Evolutionary conservation across 768 basidiomycete genomes (phyloP), one percentile per base, ranked within the genome.

Genomic region (Amanita phalloides): DNA sequence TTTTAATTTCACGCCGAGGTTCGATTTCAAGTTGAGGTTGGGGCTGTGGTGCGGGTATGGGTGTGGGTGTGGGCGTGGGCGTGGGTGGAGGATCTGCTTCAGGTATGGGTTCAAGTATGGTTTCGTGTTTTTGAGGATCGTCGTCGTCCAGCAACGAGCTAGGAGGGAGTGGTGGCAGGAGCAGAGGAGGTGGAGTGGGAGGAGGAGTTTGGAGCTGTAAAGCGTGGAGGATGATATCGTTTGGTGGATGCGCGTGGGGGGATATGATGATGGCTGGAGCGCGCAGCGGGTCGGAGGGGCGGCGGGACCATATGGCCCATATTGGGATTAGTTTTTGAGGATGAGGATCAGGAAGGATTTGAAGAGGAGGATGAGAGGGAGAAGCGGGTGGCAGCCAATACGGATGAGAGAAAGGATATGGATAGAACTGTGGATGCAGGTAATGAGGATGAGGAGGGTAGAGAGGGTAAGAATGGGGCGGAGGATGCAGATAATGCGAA

Each of bases 231-330:
- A 86, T 60, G 20, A 88, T 67, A 49, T 79, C 67, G 1, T 68
- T 69, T 26, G 86, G 85, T 3, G 86, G 86, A 35, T 72, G 69
- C 2, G 84, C 82, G 20, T 60, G 65, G 0, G 80, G 73, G 1
- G 85, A 86, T 25, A 89, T 82, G 56, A 88, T 86, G 53, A 88
- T 77, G 3, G 80, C 77, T 1, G 84, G 84, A 0, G 86, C 86
- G 42, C 66, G 62, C 3, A 75, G 67, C 0, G 86, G 86, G 61
- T 86, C 68, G 2, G 71, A 66, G 0, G 86, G 86, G 23, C 84
- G 76, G n/a, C 75, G 75, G 0, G 86, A 84, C 84, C 84, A 88
- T 35, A 89, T 76, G 4, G 79, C 82, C 67, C 78, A 86, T 23
- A 64, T 53, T 17, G 61, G 57, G 30, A 55, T 56, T 45, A 37